A percentile compares a stretch with the other conserved stretches of the same genome.
phyloP scores from a whole-genome alignment of 1,284 basidiomycete genomes.

The Phylloporus gajari region DNA sequence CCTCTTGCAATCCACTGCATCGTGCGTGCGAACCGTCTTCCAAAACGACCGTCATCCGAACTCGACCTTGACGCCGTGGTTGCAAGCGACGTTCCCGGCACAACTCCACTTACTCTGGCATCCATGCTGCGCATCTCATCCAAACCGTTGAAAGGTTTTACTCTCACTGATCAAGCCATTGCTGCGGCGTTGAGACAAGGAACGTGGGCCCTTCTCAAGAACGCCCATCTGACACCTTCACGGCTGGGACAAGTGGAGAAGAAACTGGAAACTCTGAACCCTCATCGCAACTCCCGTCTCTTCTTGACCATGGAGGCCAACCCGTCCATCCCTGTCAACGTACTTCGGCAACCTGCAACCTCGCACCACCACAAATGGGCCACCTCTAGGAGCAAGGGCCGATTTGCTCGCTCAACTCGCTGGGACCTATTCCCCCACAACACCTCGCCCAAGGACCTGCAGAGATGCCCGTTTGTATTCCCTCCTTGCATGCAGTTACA shows the following conservation, averaged over 20 bases:
- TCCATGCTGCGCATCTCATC: conserved; percentile 93
- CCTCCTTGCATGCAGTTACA: conserved; percentile 90
- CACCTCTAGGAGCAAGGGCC: conserved; percentile 94
- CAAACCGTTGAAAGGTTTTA: conserved; percentile 89
- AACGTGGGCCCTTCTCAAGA: conserved; percentile 94
- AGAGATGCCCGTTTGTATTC: conserved; percentile 90
- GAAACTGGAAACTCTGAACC: conserved; percentile 91
- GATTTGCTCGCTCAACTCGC: conserved; percentile 92
- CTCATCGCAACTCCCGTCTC: conserved; percentile 89
- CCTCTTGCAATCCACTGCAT: conserved; percentile 80
- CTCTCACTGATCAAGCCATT: conserved; percentile 93
- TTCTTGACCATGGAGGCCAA: conserved; percentile 98
- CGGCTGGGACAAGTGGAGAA: conserved; percentile 97
- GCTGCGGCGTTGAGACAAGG: conserved; percentile 90
- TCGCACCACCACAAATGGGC: conserved; percentile 96
- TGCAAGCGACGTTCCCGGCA: conserved; percentile 78
- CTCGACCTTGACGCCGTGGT: conserved; percentile 85
- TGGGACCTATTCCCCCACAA: conserved; percentile 79
- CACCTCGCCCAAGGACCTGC: conserved; percentile 84
- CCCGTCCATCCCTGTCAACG: conserved; percentile 92
- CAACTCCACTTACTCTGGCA: conserved; percentile 88
- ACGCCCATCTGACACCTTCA: conserved; percentile 92
- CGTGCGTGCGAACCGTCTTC: conserved; percentile 82
- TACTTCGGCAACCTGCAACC: conserved; percentile 94
- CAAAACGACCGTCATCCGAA: conserved; percentile 76